Evolutionary conservation across 1,284 basidiomycete species (phyloP), one percentile per base, ranked within the genome.

Genomic region (Naganishia sp.): DNA sequence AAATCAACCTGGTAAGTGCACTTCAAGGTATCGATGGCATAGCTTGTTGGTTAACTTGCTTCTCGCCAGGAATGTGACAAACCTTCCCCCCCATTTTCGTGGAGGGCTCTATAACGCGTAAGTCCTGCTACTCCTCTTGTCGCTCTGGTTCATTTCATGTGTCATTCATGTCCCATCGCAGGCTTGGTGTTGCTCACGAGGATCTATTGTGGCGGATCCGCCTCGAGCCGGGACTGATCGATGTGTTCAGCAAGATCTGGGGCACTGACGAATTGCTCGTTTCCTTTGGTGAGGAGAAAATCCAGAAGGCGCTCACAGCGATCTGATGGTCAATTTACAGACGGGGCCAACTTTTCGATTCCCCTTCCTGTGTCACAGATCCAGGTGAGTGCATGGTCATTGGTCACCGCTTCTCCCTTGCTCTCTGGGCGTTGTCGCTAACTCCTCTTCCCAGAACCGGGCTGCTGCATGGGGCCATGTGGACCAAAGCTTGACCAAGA

Each of bases 181-280:
- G 71, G 74, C 65, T 77, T 63, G 77, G 70, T 11, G 72, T 73
- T 15, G 74, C 71, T 11, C 79, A 79, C 69, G 79, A 79, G 68
- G 76, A 80, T 61, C 78, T 75, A 50, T 75, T 74, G 0, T 81
- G 80, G 80, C 75, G 79, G 57, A 79, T 80, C 61, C 69, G 79
- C 35, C 57, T 71, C 41, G 79, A 80, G 69, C 73, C 72, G 1
- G 75, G 66, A 0, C 68, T 80, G 13, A 71, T 79, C 43, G 73
- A 77, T 28, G 69, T 71, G 4, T 81, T 80, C 62, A 69, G 72
- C 54, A 73, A 78, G 54, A 72, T 81, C 51, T 80, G 78, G 76
- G 77, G 75, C 17, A 81, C 79, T 1, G 72, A 79, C 32, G 74
- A 81, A 64, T 72, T 81, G 10, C 68, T 79, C 21, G 76, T 77